phyloP scores from a whole-genome alignment of 345 rosid species.

The Toxicodendron radicans region DNA sequence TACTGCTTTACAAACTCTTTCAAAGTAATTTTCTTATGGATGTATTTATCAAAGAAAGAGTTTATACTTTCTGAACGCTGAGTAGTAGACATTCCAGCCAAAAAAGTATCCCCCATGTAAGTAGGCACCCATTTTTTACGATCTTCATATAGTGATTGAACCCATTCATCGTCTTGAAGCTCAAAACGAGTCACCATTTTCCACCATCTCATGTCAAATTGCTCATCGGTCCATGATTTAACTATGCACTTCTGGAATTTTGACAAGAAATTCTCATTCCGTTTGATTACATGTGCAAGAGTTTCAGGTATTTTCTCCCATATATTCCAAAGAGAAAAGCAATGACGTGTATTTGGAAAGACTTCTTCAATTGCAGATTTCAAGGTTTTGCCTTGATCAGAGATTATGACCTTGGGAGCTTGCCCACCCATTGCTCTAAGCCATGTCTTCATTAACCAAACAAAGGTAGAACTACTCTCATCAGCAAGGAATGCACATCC shows the following conservation, averaged over 20 bases:
- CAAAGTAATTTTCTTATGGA: conserved; percentile 53
- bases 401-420: conserved; percentile 46
- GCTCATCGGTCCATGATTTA: conserved; percentile 54
- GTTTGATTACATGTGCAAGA: conserved; percentile 38
- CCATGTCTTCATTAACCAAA: conserved; percentile 62
- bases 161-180: conserved; percentile 46
- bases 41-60: conserved; percentile 56
- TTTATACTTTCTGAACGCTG: conserved; percentile 53
- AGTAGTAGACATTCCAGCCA: conserved; percentile 54
- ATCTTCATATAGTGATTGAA: conserved; percentile 48
- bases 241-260: conserved; percentile 54
- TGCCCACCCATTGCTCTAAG: conserved; percentile 61
- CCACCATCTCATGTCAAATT: conserved; percentile 60
- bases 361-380: conserved; percentile 46
- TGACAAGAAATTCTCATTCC: conserved; percentile 37
- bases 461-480: conserved; percentile 44
- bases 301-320: conserved; percentile 48
- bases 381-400: conserved; percentile 45
- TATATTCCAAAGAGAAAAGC: conserved; percentile 48
- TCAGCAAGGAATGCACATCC: conserved; percentile 60
- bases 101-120: conserved; percentile 37
- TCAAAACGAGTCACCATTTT: conserved; percentile 54
- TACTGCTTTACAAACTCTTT: conserved; percentile 58
- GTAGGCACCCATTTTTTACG: conserved; percentile 57
- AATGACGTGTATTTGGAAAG: conserved; percentile 51